Percentiles rank a stretch among this genome's conserved stretches.
phyloP scores from a whole-genome alignment of 768 basidiomycete genomes.

The Lactifluus echinatus region DNA sequence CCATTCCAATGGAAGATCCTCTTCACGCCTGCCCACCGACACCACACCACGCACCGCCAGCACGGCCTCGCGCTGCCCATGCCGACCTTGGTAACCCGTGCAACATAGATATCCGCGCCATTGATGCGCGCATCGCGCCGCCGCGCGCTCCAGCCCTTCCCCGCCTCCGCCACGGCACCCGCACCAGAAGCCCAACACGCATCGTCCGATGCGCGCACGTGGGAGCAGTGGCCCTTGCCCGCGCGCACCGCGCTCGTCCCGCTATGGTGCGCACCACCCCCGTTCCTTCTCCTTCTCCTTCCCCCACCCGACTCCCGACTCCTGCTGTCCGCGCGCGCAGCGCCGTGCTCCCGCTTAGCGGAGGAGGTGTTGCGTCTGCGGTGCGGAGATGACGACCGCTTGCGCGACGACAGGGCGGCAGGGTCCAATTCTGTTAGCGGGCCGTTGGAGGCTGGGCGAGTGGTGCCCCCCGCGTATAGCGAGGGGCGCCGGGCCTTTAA shows the following conservation, averaged over 20 bases:
- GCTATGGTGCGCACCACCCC: too few relatives aligned
- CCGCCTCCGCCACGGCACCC: constrained; percentile 15
- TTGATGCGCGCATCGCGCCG: constrained; percentile 36
- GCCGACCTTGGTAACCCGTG: constrained; percentile 41
- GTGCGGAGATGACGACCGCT: background rate
- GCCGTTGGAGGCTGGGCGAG: constrained; percentile 6
- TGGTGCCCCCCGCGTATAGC: constrained; percentile 19
- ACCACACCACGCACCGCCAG: constrained; percentile 50
- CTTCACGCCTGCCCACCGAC: constrained; percentile 48
- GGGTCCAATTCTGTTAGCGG: background rate
- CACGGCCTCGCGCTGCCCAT: constrained; percentile 45
- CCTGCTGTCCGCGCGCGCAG: constrained; percentile 9
- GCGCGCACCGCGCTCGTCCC: background rate
- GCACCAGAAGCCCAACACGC: background rate
- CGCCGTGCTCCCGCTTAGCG: background rate
- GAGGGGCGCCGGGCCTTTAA: constrained; percentile 20
- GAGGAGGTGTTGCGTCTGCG: background rate
- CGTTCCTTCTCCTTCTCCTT: background rate
- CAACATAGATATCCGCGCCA: constrained; percentile 49
- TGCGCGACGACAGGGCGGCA: background rate
- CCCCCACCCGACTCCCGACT: background rate
- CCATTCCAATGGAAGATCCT: constrained; percentile 47
- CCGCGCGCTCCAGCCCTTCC: constrained; percentile 29
- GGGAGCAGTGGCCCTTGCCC: background rate
- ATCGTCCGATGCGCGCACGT: background rate